phyloP scores from a whole-genome alignment of 805 yeast genomes.

The Candida oleophila region DNA sequence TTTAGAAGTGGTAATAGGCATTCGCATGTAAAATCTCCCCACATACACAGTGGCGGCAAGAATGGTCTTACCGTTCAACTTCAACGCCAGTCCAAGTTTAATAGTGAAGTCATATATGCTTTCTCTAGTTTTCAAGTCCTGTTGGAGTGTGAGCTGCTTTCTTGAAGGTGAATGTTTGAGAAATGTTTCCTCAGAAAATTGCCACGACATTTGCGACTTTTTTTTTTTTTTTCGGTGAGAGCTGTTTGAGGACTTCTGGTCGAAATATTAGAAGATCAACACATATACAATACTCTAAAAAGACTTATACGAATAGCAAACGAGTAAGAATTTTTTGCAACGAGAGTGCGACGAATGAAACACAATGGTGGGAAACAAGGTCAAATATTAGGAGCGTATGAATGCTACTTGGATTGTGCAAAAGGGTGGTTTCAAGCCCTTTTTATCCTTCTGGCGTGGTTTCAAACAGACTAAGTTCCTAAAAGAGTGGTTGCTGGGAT shows the following conservation, averaged over 20 bases:
- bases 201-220: slow-evolving; percentile 24
- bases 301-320: no score
- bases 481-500: no score
- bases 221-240: not conserved
- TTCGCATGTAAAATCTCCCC: slow-evolving; percentile 39
- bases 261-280: no score
- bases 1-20: slow-evolving; percentile 42
- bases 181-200: slow-evolving; percentile 35
- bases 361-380: no score
- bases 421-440: no score
- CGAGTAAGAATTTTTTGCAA: no score
- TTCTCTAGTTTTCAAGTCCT: slow-evolving; percentile 38
- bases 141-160: slow-evolving; percentile 28
- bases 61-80: slow-evolving; percentile 41
- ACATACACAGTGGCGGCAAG: slow-evolving; percentile 41
- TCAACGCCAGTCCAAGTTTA: slow-evolving; percentile 33
- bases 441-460: no score
- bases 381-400: no score
- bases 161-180: slow-evolving; percentile 33
- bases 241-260: not conserved
- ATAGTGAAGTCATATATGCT: slow-evolving; percentile 38
- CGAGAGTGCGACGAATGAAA: no score
- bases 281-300: no score
- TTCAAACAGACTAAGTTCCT: no score
- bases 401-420: no score